Evolutionary conservation across 352 stramenopile genomes (phyloP), one percentile per base, ranked within the genome.

Genomic region (Phytophthora brassicae): DNA sequence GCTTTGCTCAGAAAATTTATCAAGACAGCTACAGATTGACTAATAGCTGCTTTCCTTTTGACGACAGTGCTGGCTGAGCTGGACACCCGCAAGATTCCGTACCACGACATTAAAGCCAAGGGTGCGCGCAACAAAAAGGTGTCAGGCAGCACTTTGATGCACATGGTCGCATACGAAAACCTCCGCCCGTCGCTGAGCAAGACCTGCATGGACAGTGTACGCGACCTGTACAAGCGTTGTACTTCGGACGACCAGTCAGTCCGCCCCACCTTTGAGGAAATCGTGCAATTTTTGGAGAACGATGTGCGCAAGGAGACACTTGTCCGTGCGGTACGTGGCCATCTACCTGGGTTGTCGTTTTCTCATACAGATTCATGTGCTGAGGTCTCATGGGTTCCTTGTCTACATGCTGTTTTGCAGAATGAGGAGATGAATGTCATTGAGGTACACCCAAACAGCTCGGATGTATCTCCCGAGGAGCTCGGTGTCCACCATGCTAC

Each of bases 151-250:
- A 90, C 85, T 49, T 69, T 94, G 36, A 92, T 95, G 85, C 85
- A 94, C 75, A 94, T 94, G 84, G 84, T 95, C 31, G 87, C 84
- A n/a, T 94, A 95, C 68, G 79, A 94, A 56, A 89, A 92, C 56
- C 68, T 95, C 45, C 87, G 87, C 39, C 87, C 87, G 14, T 94
- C 80, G 56, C 66, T 95, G 31, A 92, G 84, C 60, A 82, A 86
- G 11, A 87, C 81, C 63, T 94, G 85, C 73, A 90, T 95, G 79
- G 59, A 88, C 56, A 92, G 77, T 55, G 78, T 94, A 19, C 84
- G 81, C 29, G 80, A 92, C 38, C 63, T 95, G 35, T 94, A 90
- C 64, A 77, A 86, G 39, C 84, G 84, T 28, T 95, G 87, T 60
- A 94, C 84, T 24, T 70, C 81, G 22, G 80, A 94, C 59, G 75